A percentile compares a stretch with the other conserved stretches of the same genome.
Conservation (phyloP, 108 stramenopile genomes). For the Cyclotella sp. region DNA sequence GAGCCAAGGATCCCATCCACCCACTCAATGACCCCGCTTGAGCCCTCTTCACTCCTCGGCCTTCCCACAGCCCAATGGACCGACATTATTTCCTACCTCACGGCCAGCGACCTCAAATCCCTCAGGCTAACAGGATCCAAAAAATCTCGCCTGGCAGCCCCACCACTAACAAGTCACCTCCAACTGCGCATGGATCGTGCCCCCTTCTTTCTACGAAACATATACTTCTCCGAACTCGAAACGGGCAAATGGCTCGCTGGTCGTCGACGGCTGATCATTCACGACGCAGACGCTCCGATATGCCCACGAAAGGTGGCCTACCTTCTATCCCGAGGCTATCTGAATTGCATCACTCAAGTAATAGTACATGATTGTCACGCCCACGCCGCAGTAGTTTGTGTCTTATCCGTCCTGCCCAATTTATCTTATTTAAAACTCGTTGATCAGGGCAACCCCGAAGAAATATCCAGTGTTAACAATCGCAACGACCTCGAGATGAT, state of each 20-base stretch:
- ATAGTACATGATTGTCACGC: conserved; percentile 39
- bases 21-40: no score
- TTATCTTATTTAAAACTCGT: conserved; percentile 23
- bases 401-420: conserved; percentile 25
- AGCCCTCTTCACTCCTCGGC: neutral
- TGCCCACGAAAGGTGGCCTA: conserved; percentile 28
- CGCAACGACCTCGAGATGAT: conserved; percentile 31
- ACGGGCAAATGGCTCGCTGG: conserved; percentile 36
- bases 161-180: conserved; percentile 31
- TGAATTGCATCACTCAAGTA: conserved; percentile 36
- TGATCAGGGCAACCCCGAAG: conserved; percentile 21
- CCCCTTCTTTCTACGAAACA: conserved; percentile 28
- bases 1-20: no score
- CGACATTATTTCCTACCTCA: conserved; percentile 28
- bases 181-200: conserved; percentile 39
- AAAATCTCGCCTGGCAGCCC: conserved; percentile 18
- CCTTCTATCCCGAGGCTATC: conserved; percentile 28
- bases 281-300: conserved; percentile 23
- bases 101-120: conserved; percentile 31
- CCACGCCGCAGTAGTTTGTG: conserved; percentile 23
- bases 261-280: conserved; percentile 30
- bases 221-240: conserved; percentile 5
- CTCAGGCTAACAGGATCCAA: conserved; percentile 43
- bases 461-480: neutral
- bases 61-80: conserved; percentile 23